Conservation (phyloP, 2,329 filamentous ascomycete genomes). For the Pestalotiopsis sp. region DNA sequence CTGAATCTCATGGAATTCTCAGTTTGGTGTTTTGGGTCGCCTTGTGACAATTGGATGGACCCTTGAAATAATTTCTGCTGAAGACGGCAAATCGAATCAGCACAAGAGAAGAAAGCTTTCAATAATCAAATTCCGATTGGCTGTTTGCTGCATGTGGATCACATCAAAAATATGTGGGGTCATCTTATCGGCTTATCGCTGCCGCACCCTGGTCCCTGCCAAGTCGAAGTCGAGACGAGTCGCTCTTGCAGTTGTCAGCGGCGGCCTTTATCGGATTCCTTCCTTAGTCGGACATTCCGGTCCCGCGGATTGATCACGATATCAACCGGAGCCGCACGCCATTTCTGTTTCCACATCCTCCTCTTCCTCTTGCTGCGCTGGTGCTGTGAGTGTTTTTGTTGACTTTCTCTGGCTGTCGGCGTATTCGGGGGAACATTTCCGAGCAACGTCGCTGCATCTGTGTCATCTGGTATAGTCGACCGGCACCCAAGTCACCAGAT, state of each 20-base stretch:
- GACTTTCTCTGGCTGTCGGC: neutral
- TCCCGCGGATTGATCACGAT: neutral
- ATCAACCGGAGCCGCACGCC: neutral
- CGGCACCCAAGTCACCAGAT: neutral
- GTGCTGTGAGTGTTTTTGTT: neutral
- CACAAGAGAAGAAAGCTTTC: conserved; percentile 4
- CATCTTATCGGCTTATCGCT: neutral
- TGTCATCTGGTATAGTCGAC: neutral
- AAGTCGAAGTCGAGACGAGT: neutral
- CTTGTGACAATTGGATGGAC: neutral
- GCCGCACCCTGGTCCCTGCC: neutral
- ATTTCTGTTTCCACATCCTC: neutral
- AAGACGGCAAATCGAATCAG: neutral
- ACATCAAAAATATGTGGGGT: neutral
- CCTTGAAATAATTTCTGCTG: conserved; percentile 1
- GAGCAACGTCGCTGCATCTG: neutral
- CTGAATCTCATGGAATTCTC: conserved; percentile 11
- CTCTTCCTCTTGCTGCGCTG: neutral
- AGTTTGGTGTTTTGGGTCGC: neutral
- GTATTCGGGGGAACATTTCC: neutral
- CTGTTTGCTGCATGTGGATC: neutral
- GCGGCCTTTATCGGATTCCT: neutral
- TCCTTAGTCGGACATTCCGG: neutral
- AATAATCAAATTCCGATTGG: conserved; percentile 3
- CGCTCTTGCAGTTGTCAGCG: neutral